phyloP scores from a whole-genome alignment of 2,329 filamentous ascomycete species.

The Coniochaeta pulveracea region DNA sequence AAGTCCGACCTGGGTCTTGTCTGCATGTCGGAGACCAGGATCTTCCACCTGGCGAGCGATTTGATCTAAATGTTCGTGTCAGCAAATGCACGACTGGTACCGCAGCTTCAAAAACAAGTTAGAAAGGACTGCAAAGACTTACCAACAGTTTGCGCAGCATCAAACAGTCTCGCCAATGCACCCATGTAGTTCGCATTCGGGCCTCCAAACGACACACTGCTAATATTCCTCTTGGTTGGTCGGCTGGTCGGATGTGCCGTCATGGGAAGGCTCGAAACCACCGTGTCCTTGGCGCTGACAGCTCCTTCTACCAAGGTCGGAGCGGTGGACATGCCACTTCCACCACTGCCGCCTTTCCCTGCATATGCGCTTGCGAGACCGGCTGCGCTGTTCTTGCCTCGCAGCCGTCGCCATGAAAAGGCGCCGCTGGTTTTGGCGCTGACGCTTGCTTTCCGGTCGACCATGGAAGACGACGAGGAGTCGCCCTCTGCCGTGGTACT shows the following conservation, averaged over 20 bases:
- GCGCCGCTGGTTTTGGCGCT: conserved; percentile 61
- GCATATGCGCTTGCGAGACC: conserved; percentile 41
- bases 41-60: conserved; percentile 94
- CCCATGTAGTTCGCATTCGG: conserved; percentile 88
- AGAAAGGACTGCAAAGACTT: conserved; percentile 25
- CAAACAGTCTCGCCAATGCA: conserved; percentile 79
- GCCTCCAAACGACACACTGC: conserved; percentile 61
- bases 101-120: not conserved
- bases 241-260: conserved; percentile 52
- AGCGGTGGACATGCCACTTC: conserved; percentile 17
- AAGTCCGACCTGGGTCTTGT: conserved; percentile 87
- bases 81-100: conserved; percentile 8
- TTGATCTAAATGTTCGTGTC: conserved; percentile 52
- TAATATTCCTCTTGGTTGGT: conserved; percentile 60
- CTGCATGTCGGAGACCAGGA: conserved; percentile 80
- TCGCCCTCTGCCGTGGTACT: conserved; percentile 13
- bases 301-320: conserved; percentile 26
- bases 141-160: conserved; percentile 89
- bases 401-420: conserved; percentile 80
- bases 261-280: conserved; percentile 67
- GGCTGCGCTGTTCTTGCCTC: conserved; percentile 75
- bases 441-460: conserved; percentile 47
- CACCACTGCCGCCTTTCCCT: conserved; percentile 26
- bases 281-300: conserved; percentile 46
- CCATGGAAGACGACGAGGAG: conserved; percentile 16